These are phyloP conservation scores for Gonium pectorale DNA, from an alignment of 139 green algal genomes.

Conservation along the genomic window DNA sequence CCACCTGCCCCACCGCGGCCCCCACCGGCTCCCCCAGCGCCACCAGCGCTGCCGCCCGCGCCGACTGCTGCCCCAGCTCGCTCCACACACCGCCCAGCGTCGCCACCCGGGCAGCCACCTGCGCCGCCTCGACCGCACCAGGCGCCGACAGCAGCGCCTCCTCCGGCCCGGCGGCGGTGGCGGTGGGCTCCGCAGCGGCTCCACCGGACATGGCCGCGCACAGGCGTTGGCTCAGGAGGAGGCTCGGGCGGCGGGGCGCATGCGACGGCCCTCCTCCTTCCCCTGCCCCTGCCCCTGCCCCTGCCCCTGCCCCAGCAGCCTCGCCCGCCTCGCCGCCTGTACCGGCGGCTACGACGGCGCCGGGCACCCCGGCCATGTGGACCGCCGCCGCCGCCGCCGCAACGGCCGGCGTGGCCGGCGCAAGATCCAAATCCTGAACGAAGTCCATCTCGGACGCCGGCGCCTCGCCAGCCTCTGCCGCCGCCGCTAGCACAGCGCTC, in stretches of 20 bases:
- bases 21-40: conserved; percentile 40
- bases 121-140: background rate
- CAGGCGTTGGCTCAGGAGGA: too few species aligned
- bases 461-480: background rate
- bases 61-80: conserved; percentile 4
- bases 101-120: conserved; percentile 1
- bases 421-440: too few species aligned
- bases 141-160: background rate
- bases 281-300: background rate
- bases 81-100: background rate
- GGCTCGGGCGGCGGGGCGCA: too few species aligned
- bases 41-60: conserved; percentile 41
- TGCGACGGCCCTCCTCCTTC: background rate
- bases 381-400: too few species aligned
- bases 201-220: too few species aligned
- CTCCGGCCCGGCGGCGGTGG: too few species aligned
- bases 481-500: conserved; percentile 11
- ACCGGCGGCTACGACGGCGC: too few species aligned
- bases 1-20: conserved; percentile 20
- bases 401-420: too few species aligned
- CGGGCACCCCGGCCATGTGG: too few species aligned
- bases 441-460: background rate
- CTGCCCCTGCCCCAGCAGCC: background rate
- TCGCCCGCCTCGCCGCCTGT: too few species aligned
- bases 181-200: too few species aligned